Evolutionary conservation across 2,329 filamentous ascomycete species (phyloP).

Genomic region (Pseudopithomyces chartarum): DNA sequence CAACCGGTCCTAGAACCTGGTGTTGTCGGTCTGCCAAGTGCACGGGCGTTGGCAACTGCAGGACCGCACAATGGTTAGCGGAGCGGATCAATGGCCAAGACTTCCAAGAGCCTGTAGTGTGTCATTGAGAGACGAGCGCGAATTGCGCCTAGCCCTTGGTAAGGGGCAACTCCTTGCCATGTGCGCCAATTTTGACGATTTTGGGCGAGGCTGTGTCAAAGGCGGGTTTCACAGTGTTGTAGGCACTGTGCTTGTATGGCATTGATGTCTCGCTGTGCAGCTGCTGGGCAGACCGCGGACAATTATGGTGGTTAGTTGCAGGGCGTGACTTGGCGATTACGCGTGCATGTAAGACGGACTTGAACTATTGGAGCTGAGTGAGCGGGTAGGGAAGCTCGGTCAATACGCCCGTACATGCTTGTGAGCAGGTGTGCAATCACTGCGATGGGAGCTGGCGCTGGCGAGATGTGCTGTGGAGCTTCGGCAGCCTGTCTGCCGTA

Average conservation of each 20-base stretch:
- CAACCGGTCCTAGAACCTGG: slow-evolving; percentile 40
- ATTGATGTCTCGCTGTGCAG: not conserved
- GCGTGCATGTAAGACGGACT: not conserved
- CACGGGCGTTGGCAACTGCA: slow-evolving; percentile 32
- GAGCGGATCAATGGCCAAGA: slow-evolving; percentile 36
- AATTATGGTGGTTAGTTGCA: not conserved
- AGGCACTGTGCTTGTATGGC: not conserved
- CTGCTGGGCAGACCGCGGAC: not conserved
- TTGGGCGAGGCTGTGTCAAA: not conserved
- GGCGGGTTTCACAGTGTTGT: not conserved
- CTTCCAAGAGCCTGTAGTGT: slow-evolving; percentile 27
- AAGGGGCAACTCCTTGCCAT: slow-evolving; percentile 29
- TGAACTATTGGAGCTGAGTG: too few relatives aligned
- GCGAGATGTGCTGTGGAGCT: too few relatives aligned
- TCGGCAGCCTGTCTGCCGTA: too few relatives aligned
- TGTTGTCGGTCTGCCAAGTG: slow-evolving; percentile 36
- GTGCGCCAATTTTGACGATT: slow-evolving; percentile 4
- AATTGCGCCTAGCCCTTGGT: slow-evolving; percentile 39
- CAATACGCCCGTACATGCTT: too few relatives aligned
- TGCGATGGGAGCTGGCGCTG: too few relatives aligned
- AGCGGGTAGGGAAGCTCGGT: too few relatives aligned
- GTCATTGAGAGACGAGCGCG: slow-evolving; percentile 30
- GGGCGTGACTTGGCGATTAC: not conserved
- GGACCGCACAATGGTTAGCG: too few relatives aligned
- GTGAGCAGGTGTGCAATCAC: too few relatives aligned